Conservation (phyloP, 768 basidiomycete genomes). For the Boletellus emodensis region DNA sequence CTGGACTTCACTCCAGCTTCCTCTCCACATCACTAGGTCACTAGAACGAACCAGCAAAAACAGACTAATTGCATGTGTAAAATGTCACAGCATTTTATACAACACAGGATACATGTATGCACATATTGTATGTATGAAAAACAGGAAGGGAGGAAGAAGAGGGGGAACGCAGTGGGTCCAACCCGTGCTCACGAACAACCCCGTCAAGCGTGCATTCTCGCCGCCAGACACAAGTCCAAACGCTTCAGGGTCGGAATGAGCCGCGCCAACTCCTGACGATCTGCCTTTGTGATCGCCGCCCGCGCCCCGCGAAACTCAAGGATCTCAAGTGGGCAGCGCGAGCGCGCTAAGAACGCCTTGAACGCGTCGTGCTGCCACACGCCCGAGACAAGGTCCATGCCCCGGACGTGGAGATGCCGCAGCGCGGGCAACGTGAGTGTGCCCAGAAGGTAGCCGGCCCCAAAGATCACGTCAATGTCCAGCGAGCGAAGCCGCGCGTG, state of each 20-base stretch:
- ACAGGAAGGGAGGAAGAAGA: too few species aligned
- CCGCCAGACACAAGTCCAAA: constrained; percentile 4
- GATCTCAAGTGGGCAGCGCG: constrained; percentile 18
- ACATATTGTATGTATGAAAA: too few species aligned
- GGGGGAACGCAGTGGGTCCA: too few species aligned
- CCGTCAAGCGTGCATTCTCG: constrained; percentile 3
- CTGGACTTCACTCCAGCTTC: too few species aligned
- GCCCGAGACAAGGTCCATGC: constrained; percentile 17
- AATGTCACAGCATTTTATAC: too few species aligned
- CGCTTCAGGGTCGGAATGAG: constrained; percentile 18
- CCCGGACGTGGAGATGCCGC: constrained; percentile 3
- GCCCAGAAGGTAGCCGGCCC: constrained; percentile 5
- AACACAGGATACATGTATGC: too few species aligned
- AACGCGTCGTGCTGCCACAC: constrained; percentile 12
- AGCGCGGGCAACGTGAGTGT: constrained; percentile 15
- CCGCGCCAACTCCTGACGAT: constrained; percentile 7
- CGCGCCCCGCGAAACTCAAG: constrained; percentile 12
- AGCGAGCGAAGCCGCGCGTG: constrained; percentile 13
- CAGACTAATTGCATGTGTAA: too few species aligned
- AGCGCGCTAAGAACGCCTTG: constrained; percentile 19
- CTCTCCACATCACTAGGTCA: too few species aligned
- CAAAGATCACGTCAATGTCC: constrained; percentile 6
- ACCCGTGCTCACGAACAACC: too few species aligned
- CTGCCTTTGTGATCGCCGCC: constrained; percentile 13
- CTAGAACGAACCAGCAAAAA: too few species aligned